These are phyloP conservation scores for Globisporangium emineosum DNA, from an alignment of 352 stramenopile genomes.

Conservation along the genomic window DNA sequence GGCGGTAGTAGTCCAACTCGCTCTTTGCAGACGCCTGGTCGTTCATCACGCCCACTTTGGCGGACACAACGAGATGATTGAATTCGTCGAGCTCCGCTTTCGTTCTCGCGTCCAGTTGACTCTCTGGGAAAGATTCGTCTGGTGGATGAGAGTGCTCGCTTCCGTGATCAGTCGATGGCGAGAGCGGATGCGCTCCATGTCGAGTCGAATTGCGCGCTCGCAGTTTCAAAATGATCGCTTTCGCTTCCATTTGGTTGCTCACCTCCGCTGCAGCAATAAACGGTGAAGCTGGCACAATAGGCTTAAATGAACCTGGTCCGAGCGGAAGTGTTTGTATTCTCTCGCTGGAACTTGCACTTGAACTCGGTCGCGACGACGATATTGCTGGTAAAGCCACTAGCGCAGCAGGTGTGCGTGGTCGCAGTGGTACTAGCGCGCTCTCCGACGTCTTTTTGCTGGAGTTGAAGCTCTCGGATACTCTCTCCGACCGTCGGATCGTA, in stretches of 20 bases:
- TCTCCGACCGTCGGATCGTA: neutral
- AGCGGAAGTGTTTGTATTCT: slow-evolving; percentile 8
- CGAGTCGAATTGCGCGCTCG: slow-evolving; percentile 21
- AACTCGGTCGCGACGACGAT: slow-evolving; percentile 2
- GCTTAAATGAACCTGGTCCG: neutral
- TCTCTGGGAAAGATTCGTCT: slow-evolving; percentile 31
- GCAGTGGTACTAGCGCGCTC: slow-evolving; percentile 17
- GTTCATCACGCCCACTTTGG: slow-evolving; percentile 31
- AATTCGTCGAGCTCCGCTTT: slow-evolving; percentile 57
- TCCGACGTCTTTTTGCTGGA: slow-evolving; percentile 22
- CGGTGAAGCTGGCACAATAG: neutral
- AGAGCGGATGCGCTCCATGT: neutral
- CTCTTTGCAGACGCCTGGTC: slow-evolving; percentile 39
- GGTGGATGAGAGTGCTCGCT: neutral
- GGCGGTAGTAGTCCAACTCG: slow-evolving; percentile 56
- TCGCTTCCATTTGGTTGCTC: slow-evolving; percentile 28
- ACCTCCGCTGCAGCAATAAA: slow-evolving; percentile 11
- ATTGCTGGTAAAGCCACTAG: slow-evolving; percentile 12
- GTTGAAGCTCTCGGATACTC: slow-evolving; percentile 36
- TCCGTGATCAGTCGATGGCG: neutral
- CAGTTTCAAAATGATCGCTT: slow-evolving; percentile 37
- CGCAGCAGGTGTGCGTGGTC: neutral
- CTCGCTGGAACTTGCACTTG: slow-evolving; percentile 6
- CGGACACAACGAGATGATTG: slow-evolving; percentile 44
- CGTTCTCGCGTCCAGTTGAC: slow-evolving; percentile 22